Evolutionary conservation across 768 basidiomycete genomes (phyloP), one percentile per base, ranked within the genome.

Genomic region (Boletus rubroflammeus): DNA sequence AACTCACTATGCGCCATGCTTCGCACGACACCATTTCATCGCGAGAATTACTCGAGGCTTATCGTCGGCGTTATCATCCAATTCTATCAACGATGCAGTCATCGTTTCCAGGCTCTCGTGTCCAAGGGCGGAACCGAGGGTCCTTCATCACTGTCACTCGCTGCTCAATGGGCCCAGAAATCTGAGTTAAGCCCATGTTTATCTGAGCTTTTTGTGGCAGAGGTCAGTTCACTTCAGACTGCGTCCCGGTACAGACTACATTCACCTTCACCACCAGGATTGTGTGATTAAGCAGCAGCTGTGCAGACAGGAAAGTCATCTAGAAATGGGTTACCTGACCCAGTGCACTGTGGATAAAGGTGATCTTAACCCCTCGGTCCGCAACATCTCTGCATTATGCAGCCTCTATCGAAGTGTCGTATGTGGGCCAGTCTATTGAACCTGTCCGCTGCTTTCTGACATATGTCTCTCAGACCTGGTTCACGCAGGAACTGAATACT

Each of bases 11-110:
- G 93, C 62, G 79, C 83, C 8, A 96, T 98, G 93, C 81, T 97
- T 19, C 81, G 85, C 53, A 86, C 84, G 6, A 93, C 91, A 17
- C 94, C 95, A 0, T 98, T 98, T 73, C 96, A 98, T 65, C 81
- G 87, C 56, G 96, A 98, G 70, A 94, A 87, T 66, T 97, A 98
- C 67, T 86, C 92, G 17, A 83, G 93, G n/a, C 76, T 98, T 29
- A 95, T 98, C 53, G 81, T 98, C 31, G 86, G 89, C 15, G 88
- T 98, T 50, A 88, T 98, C 53, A 93, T 96, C 38, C 94, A 97
- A 69, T 97, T 96, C 67, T 97, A 98, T 63, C 93, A 97, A 66
- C 83, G 89, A 26, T 98, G 93, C 61, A 93, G 90, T 60, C 88
- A 93, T 63, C 80, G 85, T 36, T 97, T 92, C 68, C 88, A 93